A percentile compares a stretch with the other conserved stretches of the same genome.
Conservation (phyloP, 1,139 yeast genomes). For the Suhomyces choctaworum region DNA sequence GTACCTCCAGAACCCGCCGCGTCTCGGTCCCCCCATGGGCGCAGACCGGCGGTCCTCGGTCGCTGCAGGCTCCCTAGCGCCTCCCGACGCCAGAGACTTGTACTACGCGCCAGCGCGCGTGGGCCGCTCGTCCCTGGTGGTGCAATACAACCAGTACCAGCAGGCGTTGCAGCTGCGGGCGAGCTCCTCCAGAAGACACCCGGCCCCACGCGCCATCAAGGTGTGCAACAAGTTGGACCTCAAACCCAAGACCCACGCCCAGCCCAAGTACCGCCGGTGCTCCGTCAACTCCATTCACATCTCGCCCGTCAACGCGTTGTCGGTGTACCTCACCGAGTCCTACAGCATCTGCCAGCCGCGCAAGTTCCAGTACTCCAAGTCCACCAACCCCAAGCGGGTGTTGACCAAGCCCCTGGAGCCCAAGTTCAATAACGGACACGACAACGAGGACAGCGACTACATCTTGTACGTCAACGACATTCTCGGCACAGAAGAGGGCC, state of each 20-base stretch:
- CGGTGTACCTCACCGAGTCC: slow-evolving; percentile 75
- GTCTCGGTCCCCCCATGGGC: slow-evolving; percentile 11
- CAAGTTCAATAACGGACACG: slow-evolving; percentile 75
- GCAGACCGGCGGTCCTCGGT: slow-evolving; percentile 16
- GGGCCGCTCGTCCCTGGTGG: slow-evolving; percentile 39
- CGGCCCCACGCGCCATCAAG: slow-evolving; percentile 41
- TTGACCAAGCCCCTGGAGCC: slow-evolving; percentile 92
- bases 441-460: slow-evolving; percentile 87
- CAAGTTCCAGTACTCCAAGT: slow-evolving; percentile 74
- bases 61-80: slow-evolving; percentile 9
- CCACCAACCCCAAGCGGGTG: slow-evolving; percentile 88
- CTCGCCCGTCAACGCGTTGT: slow-evolving; percentile 84
- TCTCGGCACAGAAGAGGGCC: slow-evolving; percentile 82
- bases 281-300: slow-evolving; percentile 74
- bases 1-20: slow-evolving; percentile 13
- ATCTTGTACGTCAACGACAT: slow-evolving; percentile 93
- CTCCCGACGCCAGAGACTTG: slow-evolving; percentile 9
- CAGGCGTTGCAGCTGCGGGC: slow-evolving; percentile 30
- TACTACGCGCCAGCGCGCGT: slow-evolving; percentile 16
- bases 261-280: slow-evolving; percentile 80
- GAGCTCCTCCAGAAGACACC: slow-evolving; percentile 21
- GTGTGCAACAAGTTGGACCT: slow-evolving; percentile 53
- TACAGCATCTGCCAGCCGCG: slow-evolving; percentile 85
- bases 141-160: slow-evolving; percentile 42
- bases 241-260: slow-evolving; percentile 59